Conservation (phyloP, 2,329 filamentous ascomycete species). For the Pestalotiopsis sp. region DNA sequence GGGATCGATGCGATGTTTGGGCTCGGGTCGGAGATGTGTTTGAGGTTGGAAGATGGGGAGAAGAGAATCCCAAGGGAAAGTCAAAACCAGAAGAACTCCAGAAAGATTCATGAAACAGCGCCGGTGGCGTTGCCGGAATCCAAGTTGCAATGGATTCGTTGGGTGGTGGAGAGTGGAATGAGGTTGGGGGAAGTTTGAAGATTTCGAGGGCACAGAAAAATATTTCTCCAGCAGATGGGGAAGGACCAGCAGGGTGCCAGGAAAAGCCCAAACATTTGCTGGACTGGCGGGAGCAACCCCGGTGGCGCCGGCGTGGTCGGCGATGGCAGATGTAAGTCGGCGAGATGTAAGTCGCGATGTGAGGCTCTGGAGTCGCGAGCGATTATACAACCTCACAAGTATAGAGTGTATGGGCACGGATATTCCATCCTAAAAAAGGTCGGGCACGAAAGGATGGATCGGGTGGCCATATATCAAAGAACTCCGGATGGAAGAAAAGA, state of each 20-base stretch:
- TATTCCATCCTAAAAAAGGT: background rate
- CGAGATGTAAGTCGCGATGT: background rate
- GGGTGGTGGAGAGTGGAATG: background rate
- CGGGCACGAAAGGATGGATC: background rate
- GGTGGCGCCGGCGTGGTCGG: background rate
- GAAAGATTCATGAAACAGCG: slow-evolving; percentile 17
- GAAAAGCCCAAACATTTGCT: background rate
- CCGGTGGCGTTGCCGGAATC: background rate
- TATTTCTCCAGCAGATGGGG: background rate
- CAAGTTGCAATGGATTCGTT: background rate
- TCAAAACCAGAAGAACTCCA: slow-evolving; percentile 20
- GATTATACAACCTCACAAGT: background rate
- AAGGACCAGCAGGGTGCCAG: background rate
- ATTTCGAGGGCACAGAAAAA: background rate
- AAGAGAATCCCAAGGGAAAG: background rate
- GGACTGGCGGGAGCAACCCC: background rate
- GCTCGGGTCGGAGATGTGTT: background rate
- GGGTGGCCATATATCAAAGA: background rate
- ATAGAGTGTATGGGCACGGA: background rate
- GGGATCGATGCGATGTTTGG: background rate
- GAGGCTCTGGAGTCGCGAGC: background rate
- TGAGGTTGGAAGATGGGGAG: background rate
- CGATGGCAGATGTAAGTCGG: background rate
- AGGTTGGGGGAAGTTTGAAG: slow-evolving; percentile 2
- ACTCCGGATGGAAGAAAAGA: background rate